A percentile compares a stretch with the other conserved stretches of the same genome.
Evolutionary conservation across 768 basidiomycete species (phyloP).

Genomic region (Macrocybe gigantea): DNA sequence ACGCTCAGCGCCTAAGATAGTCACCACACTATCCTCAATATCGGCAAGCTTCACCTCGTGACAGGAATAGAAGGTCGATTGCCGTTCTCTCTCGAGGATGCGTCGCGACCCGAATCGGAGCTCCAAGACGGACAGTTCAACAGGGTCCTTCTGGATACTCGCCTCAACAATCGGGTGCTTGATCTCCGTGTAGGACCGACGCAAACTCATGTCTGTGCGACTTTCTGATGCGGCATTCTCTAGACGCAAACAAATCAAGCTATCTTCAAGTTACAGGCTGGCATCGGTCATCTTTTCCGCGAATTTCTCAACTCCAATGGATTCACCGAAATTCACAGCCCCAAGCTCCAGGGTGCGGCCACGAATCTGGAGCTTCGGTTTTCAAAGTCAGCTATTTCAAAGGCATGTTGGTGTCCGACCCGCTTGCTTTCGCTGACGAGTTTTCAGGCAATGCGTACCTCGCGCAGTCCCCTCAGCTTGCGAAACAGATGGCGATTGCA

Average conservation of each 20-base stretch:
- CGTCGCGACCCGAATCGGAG: slow-evolving; percentile 75
- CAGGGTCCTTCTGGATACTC: slow-evolving; percentile 85
- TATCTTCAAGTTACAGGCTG: slow-evolving; percentile 88
- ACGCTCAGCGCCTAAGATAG: neutral
- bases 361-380: slow-evolving; percentile 97
- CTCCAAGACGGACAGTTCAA: slow-evolving; percentile 64
- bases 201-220: slow-evolving; percentile 4
- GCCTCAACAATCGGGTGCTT: slow-evolving; percentile 89
- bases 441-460: slow-evolving; percentile 77
- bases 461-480: slow-evolving; percentile 94
- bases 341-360: slow-evolving; percentile 94
- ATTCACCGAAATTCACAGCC: slow-evolving; percentile 95
- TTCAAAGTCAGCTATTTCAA: slow-evolving; percentile 99
- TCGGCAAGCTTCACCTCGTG: slow-evolving; percentile 67
- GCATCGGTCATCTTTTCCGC: slow-evolving; percentile 85
- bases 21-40: slow-evolving; percentile 2
- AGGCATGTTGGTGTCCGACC: slow-evolving; percentile 35
- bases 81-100: slow-evolving; percentile 92
- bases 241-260: slow-evolving; percentile 95
- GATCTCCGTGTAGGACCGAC: slow-evolving; percentile 72
- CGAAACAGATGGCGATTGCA: slow-evolving; percentile 99
- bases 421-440: neutral
- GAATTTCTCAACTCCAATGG: slow-evolving; percentile 66
- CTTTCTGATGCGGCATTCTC: slow-evolving; percentile 1
- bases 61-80: slow-evolving; percentile 74